Conservation (phyloP, 1,284 basidiomycete genomes). For the Tilletia caries region DNA sequence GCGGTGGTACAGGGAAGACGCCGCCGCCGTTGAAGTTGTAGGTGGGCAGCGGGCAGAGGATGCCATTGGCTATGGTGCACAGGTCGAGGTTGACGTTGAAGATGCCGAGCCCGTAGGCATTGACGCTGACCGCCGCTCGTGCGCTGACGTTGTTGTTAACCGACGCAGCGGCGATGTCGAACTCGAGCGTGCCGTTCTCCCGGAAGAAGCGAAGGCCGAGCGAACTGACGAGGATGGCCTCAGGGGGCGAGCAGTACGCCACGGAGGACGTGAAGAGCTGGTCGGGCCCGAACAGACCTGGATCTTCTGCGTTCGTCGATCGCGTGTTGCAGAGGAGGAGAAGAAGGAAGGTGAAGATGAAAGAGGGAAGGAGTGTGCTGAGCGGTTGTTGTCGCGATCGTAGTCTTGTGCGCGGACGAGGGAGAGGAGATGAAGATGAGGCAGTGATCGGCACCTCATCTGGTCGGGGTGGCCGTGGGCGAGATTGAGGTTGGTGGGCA, state of each 20-base stretch:
- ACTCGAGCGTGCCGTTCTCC: constrained; percentile 44
- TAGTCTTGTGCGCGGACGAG: not conserved
- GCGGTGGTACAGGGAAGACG: constrained; percentile 67
- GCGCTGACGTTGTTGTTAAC: constrained; percentile 31
- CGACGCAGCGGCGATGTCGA: constrained; percentile 46
- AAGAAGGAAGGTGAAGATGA: not conserved
- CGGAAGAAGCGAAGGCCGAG: constrained; percentile 44
- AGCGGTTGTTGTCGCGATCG: not conserved
- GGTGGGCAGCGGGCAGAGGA: constrained; percentile 48
- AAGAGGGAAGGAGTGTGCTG: not conserved
- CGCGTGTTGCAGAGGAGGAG: not conserved
- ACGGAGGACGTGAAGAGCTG: constrained; percentile 37
- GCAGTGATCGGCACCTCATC: not conserved
- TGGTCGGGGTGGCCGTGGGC: no score
- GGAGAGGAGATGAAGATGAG: not conserved
- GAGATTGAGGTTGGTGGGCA: no score
- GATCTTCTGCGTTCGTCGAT: not conserved
- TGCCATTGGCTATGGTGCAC: constrained; percentile 38
- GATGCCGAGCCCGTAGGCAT: constrained; percentile 47
- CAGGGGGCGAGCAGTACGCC: constrained; percentile 47
- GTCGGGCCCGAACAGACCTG: not conserved
- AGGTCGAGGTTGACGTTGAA: constrained; percentile 46
- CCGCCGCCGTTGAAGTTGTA: constrained; percentile 61
- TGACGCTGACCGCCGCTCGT: constrained; percentile 36
- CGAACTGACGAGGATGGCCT: constrained; percentile 41